Evolutionary conservation across 345 rosid species (phyloP).

Genomic region (Eucalyptus virginea): DNA sequence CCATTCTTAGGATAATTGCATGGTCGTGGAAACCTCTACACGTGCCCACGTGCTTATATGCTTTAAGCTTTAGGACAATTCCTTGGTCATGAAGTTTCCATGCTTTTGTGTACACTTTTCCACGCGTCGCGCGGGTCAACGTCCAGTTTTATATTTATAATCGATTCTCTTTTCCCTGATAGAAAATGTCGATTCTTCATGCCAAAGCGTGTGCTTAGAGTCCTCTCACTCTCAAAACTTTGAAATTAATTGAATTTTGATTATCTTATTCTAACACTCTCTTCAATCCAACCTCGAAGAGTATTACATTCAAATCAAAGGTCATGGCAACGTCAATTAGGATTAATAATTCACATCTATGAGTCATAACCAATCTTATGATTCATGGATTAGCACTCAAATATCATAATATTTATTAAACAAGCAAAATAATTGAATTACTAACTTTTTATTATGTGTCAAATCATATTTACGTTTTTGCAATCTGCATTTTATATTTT

Average conservation of each 20-base stretch:
- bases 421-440: neutral
- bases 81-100: neutral
- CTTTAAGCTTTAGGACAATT: neutral
- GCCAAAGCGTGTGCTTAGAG: neutral
- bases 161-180: neutral
- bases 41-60: neutral
- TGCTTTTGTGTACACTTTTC: neutral
- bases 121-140: neutral
- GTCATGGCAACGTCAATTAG: neutral
- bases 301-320: neutral
- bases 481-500: neutral
- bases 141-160: neutral
- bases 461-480: neutral
- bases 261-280: neutral
- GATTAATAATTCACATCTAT: neutral
- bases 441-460: neutral
- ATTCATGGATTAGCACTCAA: neutral
- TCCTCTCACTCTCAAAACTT: neutral
- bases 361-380: neutral
- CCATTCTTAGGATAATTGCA: neutral
- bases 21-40: neutral
- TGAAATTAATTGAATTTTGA: neutral
- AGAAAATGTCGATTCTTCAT: neutral
- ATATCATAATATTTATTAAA: neutral
- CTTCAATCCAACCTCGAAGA: neutral